Percentiles rank a stretch among this genome's conserved stretches.
Evolutionary conservation across 805 yeast genomes (phyloP).

Genomic region (Yamadazyma ubonensis): DNA sequence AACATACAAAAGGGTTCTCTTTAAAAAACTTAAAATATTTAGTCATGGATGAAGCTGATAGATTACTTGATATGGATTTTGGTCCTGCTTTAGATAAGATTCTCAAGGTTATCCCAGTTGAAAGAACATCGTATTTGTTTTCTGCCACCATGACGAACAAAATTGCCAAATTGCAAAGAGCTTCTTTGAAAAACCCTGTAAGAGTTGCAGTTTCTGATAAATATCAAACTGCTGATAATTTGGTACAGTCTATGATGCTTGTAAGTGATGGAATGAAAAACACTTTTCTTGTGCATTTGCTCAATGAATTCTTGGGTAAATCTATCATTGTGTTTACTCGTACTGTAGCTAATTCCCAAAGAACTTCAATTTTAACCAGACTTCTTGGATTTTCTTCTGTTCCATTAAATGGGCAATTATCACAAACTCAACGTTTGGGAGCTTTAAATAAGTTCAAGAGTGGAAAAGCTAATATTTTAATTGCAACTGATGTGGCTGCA

Average conservation of each 20-base stretch:
- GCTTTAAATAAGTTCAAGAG: slow-evolving; percentile 77
- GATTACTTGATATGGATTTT: slow-evolving; percentile 92
- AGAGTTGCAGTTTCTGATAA: slow-evolving; percentile 86
- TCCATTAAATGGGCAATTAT: slow-evolving; percentile 90
- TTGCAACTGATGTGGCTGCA: slow-evolving; percentile 88
- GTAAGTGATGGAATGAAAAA: slow-evolving; percentile 92
- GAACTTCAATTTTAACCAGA: slow-evolving; percentile 79
- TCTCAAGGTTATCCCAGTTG: slow-evolving; percentile 76
- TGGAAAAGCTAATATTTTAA: slow-evolving; percentile 64
- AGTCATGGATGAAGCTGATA: slow-evolving; percentile 97
- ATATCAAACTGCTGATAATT: slow-evolving; percentile 92
- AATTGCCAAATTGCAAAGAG: slow-evolving; percentile 91
- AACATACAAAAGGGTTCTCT: slow-evolving; percentile 86
- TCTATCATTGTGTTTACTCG: slow-evolving; percentile 87
- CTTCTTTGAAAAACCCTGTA: slow-evolving; percentile 85
- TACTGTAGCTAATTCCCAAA: slow-evolving; percentile 93
- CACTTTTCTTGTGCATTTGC: slow-evolving; percentile 75
- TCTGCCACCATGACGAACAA: slow-evolving; percentile 98
- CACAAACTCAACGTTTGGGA: slow-evolving; percentile 82
- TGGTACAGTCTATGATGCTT: slow-evolving; percentile 83
- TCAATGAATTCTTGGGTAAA: slow-evolving; percentile 83
- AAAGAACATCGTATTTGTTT: slow-evolving; percentile 80
- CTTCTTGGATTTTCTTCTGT: slow-evolving; percentile 83
- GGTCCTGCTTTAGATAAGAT: slow-evolving; percentile 92
- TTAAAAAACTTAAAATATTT: slow-evolving; percentile 73